These are phyloP conservation scores for Strombidium stylifer DNA, from an alignment of 73 alveolate species.

Conservation along the genomic window DNA sequence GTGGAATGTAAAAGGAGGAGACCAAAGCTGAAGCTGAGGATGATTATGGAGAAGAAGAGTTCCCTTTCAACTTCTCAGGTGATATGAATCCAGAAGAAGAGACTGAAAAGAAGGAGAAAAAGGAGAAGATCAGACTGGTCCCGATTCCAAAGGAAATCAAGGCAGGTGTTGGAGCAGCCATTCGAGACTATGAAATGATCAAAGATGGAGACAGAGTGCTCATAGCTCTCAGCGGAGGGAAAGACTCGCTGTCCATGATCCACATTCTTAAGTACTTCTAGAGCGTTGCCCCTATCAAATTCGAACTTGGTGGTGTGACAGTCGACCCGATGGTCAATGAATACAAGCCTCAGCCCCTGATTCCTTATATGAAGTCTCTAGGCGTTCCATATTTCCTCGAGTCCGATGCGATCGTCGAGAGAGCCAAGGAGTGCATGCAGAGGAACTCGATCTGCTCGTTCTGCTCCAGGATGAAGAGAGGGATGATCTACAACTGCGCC, in stretches of 20 bases:
- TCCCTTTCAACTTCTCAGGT: constrained; percentile 10
- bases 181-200: constrained; percentile 93
- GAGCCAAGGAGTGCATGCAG: constrained; percentile 84
- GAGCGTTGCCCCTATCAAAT: constrained; percentile 75
- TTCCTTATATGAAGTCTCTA: constrained; percentile 63
- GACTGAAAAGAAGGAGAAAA: constrained; percentile 10
- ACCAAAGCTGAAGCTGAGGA: background rate
- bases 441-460: constrained; percentile 96
- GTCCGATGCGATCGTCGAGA: constrained; percentile 76
- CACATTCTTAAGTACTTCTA: constrained; percentile 81
- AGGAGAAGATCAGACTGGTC: background rate
- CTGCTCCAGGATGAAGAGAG: constrained; percentile 99
- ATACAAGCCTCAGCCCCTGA: constrained; percentile 93
- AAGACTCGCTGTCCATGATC: constrained; percentile 95
- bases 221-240: constrained; percentile 97
- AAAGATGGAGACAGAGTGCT: constrained; percentile 92
- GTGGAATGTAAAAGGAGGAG: background rate
- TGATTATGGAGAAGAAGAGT: constrained; percentile 31
- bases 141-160: constrained; percentile 74
- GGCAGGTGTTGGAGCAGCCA: constrained; percentile 90
- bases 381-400: constrained; percentile 91
- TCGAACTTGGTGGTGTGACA: constrained; percentile 89
- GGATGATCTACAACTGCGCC: constrained; percentile 90
- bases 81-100: constrained; percentile 26
- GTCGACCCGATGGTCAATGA: constrained; percentile 98